Conservation (phyloP, 2,329 filamentous ascomycete genomes). For the Chaetomium globosum region DNA sequence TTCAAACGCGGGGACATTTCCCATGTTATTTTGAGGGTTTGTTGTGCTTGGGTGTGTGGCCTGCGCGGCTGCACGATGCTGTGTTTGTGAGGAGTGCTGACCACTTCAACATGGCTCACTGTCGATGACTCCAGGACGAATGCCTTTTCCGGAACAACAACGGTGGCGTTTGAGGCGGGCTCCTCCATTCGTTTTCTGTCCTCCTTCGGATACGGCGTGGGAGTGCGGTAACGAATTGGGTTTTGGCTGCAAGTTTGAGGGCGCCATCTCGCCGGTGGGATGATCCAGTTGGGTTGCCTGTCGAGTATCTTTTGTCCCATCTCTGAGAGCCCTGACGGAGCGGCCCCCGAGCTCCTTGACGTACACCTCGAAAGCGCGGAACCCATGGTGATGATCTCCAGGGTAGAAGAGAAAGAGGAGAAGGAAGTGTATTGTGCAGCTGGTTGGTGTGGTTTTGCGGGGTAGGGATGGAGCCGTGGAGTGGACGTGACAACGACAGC, state of each 20-base stretch:
- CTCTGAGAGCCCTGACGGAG: constrained; percentile 14
- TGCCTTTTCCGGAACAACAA: constrained; percentile 17
- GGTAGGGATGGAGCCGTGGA: neutral
- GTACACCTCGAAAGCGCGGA: constrained; percentile 28
- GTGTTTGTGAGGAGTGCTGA: neutral
- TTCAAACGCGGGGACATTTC: constrained; percentile 24
- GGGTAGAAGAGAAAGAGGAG: neutral
- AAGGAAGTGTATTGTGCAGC: neutral
- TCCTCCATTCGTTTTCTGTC: constrained; percentile 25
- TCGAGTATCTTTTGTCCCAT: constrained; percentile 27
- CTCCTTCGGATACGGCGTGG: constrained; percentile 31
- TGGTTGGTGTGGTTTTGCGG: neutral
- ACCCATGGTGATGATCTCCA: constrained; percentile 19
- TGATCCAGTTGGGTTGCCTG: constrained; percentile 31
- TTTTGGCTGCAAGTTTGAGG: constrained; percentile 15
- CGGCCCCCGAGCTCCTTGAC: constrained; percentile 1
- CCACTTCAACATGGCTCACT: constrained; percentile 19
- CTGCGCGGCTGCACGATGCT: neutral
- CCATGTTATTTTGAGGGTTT: constrained; percentile 23
- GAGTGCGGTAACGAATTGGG: constrained; percentile 30
- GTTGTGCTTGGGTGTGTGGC: neutral
- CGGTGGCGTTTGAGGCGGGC: neutral
- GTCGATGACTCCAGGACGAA: constrained; percentile 20
- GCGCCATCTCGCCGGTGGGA: constrained; percentile 24
- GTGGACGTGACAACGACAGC: neutral